These are phyloP conservation scores for Vachellia pachyceras DNA, from an alignment of 306 rosid species.

Conservation along the genomic window DNA sequence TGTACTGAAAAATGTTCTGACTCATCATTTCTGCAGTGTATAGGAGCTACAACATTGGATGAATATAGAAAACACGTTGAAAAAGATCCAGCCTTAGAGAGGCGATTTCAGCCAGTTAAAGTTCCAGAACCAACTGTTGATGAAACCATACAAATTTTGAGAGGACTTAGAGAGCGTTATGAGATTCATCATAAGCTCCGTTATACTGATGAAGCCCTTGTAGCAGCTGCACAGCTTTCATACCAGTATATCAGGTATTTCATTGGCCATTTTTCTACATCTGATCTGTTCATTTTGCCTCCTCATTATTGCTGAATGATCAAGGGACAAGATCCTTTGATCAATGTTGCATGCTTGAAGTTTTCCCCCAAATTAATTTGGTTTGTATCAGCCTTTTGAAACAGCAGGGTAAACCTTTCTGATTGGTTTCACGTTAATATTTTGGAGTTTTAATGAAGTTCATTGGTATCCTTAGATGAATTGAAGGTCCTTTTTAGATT, in stretches of 20 bases:
- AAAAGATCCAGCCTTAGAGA: conserved; percentile 93
- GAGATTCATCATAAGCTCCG: conserved; percentile 98
- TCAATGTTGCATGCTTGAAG: conserved; percentile 8
- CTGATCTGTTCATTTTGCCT: conserved; percentile 4
- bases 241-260: conserved; percentile 91
- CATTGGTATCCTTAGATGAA: neutral
- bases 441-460: conserved; percentile 20
- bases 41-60: conserved; percentile 95
- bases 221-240: conserved; percentile 89
- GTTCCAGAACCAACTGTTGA: conserved; percentile 95
- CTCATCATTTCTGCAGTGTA: conserved; percentile 66
- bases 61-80: conserved; percentile 98
- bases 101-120: conserved; percentile 94
- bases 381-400: conserved; percentile 13
- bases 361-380: neutral
- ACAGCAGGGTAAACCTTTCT: neutral
- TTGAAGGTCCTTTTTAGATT: conserved; percentile 3
- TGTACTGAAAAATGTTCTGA: conserved; percentile 10
- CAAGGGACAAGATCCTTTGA: neutral
- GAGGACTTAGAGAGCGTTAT: conserved; percentile 92
- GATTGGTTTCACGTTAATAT: conserved; percentile 3
- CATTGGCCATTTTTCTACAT: neutral
- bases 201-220: conserved; percentile 87
- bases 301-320: conserved; percentile 4
- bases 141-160: conserved; percentile 83